phyloP scores from a whole-genome alignment of 2,329 filamentous ascomycete species.

The Clonostachys sp. region DNA sequence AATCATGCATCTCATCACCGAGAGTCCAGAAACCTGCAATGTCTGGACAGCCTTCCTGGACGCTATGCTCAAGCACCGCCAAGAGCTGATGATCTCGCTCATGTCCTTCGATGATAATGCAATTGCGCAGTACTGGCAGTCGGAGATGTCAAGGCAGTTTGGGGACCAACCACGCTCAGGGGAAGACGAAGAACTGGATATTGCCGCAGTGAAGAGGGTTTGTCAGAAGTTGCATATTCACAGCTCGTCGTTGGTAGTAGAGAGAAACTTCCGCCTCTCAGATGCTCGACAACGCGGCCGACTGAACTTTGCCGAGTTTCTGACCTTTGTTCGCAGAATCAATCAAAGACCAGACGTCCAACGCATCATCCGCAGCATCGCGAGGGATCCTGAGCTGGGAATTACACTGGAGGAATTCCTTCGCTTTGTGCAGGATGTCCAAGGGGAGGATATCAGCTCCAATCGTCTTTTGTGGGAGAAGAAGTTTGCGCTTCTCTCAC shows the following conservation, averaged over 20 bases:
- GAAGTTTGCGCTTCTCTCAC: slow-evolving; percentile 66
- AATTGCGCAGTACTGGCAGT: slow-evolving; percentile 79
- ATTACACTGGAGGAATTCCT: slow-evolving; percentile 73
- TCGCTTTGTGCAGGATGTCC: slow-evolving; percentile 66
- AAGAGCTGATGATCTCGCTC: slow-evolving; percentile 85
- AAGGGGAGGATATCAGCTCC: slow-evolving; percentile 70
- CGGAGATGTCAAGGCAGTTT: slow-evolving; percentile 71
- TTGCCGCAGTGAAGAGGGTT: slow-evolving; percentile 73
- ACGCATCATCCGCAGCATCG: slow-evolving; percentile 62
- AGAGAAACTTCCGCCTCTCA: slow-evolving; percentile 68
- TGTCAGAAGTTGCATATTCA: slow-evolving; percentile 93
- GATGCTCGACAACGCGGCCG: slow-evolving; percentile 60
- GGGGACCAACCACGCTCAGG: slow-evolving; percentile 42
- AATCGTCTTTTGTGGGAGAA: slow-evolving; percentile 64
- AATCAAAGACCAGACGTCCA: slow-evolving; percentile 81
- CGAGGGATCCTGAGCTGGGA: slow-evolving; percentile 46
- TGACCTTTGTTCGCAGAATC: slow-evolving; percentile 75
- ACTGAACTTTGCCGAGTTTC: slow-evolving; percentile 77
- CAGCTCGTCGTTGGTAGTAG: slow-evolving; percentile 70
- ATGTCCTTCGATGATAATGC: slow-evolving; percentile 82
- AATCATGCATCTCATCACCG: slow-evolving; percentile 82
- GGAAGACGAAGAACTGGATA: slow-evolving; percentile 68
- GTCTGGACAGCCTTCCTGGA: slow-evolving; percentile 84
- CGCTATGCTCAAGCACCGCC: slow-evolving; percentile 77
- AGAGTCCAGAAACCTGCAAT: slow-evolving; percentile 64